These are phyloP conservation scores for Zelonia costaricensis DNA, from an alignment of 208 protist species.

Conservation along the genomic window DNA sequence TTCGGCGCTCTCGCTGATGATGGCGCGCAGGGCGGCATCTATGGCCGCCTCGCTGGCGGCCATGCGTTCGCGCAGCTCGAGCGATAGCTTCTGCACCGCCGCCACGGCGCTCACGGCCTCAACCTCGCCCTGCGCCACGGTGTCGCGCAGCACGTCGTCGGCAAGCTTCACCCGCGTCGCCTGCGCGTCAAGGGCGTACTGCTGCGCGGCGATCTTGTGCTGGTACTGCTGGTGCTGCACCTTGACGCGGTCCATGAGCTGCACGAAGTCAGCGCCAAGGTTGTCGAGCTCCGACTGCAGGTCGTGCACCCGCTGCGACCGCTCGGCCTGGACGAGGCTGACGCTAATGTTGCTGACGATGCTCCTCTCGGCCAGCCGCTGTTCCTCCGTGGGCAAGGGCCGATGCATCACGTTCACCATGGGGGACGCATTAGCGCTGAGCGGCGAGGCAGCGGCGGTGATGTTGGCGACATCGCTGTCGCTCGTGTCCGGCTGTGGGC, in stretches of 20 bases:
- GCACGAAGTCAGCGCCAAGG: constrained; percentile 28
- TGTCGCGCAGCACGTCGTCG: constrained; percentile 56
- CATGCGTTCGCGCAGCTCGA: constrained; percentile 63
- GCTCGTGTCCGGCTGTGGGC: no score
- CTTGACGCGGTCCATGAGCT: constrained; percentile 44
- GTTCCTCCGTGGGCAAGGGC: not conserved
- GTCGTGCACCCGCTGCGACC: constrained; percentile 5
- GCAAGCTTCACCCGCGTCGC: constrained; percentile 64
- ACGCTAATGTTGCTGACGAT: not conserved
- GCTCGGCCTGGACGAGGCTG: constrained; percentile 1
- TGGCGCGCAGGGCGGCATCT: constrained; percentile 30
- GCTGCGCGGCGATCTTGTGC: constrained; percentile 41
- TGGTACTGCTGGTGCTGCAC: constrained; percentile 30
- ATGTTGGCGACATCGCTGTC: no score
- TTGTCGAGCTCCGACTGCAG: constrained; percentile 21
- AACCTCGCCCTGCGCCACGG: constrained; percentile 31
- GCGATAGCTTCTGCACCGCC: constrained; percentile 39
- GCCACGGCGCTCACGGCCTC: constrained; percentile 43
- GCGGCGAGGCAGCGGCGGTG: no score
- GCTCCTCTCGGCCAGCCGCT: not conserved
- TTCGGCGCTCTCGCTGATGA: constrained; percentile 54
- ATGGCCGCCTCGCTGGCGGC: constrained; percentile 49
- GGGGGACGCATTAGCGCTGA: no score
- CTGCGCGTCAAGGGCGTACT: constrained; percentile 47
- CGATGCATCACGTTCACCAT: not conserved